A percentile compares a stretch with the other conserved stretches of the same genome.
phyloP scores from a whole-genome alignment of 176 grass and related monocot species.

The Aegilops longissima region DNA sequence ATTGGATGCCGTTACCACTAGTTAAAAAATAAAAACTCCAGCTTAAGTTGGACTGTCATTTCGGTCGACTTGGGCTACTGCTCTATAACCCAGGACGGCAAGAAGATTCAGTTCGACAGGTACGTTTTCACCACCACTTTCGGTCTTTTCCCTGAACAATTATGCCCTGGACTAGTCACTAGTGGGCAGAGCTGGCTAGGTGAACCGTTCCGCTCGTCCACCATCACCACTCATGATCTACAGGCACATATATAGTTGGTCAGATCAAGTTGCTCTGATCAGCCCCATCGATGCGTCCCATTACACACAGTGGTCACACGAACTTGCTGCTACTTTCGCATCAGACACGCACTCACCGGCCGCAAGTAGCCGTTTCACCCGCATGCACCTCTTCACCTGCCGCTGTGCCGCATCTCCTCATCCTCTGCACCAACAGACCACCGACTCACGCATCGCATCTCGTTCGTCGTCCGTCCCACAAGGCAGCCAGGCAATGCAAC shows the following conservation, averaged over 20 bases:
- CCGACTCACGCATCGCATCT: neutral
- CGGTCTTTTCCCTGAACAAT: neutral
- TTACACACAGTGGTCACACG: conserved; percentile 30
- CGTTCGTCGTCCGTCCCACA: neutral
- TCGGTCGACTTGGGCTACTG: too few relatives aligned
- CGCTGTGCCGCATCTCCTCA: neutral
- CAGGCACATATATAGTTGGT: neutral
- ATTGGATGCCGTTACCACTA: too few relatives aligned
- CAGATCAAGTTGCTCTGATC: neutral
- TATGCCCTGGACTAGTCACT: neutral
- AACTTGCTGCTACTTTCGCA: conserved; percentile 19
- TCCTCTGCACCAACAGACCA: neutral
- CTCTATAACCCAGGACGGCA: too few relatives aligned
- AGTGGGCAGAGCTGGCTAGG: neutral
- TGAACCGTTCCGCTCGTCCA: neutral
- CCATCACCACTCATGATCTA: neutral
- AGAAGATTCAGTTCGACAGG: too few relatives aligned
- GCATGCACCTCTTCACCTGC: neutral
- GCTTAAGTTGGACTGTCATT: too few relatives aligned
- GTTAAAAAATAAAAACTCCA: too few relatives aligned
- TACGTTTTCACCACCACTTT: neutral
- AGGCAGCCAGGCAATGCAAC: neutral
- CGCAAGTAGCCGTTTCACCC: neutral
- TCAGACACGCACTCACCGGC: conserved; percentile 9
- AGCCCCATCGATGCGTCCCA: neutral